phyloP scores from a whole-genome alignment of 768 basidiomycete genomes.

The Leccinum aurantiacum region DNA sequence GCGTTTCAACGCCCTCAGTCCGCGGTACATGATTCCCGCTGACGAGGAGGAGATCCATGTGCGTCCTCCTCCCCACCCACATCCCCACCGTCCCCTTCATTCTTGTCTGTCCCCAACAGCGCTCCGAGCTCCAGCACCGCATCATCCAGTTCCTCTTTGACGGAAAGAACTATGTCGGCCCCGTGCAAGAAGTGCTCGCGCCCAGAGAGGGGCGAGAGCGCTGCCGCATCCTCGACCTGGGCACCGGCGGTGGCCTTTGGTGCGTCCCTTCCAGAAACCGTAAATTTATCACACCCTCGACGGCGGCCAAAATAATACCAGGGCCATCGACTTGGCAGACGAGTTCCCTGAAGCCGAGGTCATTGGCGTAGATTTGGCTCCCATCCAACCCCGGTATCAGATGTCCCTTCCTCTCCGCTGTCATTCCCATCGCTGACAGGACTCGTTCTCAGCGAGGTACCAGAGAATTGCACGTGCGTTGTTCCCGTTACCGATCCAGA shows the following conservation, averaged over 20 bases:
- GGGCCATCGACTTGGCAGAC: conserved; percentile 74
- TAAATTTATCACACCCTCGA: neutral
- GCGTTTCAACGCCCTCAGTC: conserved; percentile 54
- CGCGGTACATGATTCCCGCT: conserved; percentile 60
- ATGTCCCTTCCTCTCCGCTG: neutral
- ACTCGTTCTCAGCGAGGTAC: conserved; percentile 49
- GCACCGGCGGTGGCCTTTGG: conserved; percentile 68
- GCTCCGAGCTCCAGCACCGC: conserved; percentile 61
- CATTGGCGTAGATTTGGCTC: conserved; percentile 69
- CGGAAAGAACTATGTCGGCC: conserved; percentile 66
- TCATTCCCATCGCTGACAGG: conserved; percentile 14
- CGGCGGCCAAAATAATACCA: conserved; percentile 24
- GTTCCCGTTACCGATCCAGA: neutral
- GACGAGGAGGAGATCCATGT: conserved; percentile 69
- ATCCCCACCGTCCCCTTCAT: conserved; percentile 1
- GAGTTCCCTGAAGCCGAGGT: conserved; percentile 68
- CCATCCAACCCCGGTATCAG: conserved; percentile 65
- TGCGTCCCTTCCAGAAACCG: conserved; percentile 27
- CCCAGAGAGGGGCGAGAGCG: conserved; percentile 31
- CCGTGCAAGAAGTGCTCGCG: conserved; percentile 55
- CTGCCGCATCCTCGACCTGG: conserved; percentile 59
- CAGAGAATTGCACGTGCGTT: conserved; percentile 72
- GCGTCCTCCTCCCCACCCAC: conserved; percentile 6
- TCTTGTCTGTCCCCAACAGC: conserved; percentile 38
- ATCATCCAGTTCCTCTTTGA: conserved; percentile 66